Conservation (phyloP, 306 rosid genomes). For the Phaseolus lunatus region DNA sequence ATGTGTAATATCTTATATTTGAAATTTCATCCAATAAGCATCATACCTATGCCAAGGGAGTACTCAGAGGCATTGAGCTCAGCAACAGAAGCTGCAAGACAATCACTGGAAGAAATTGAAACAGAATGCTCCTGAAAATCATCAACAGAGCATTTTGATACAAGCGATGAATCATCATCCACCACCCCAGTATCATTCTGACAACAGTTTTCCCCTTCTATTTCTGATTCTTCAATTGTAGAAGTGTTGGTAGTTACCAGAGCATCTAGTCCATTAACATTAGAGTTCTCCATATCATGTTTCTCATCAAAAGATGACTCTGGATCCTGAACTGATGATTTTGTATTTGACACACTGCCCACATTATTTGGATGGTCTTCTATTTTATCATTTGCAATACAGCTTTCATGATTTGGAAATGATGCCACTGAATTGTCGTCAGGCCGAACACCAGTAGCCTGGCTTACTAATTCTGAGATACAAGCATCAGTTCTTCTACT, state of each 20-base stretch:
- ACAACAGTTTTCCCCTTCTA: conserved; percentile 50
- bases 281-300: conserved; percentile 33
- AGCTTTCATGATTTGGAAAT: conserved; percentile 39
- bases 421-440: conserved; percentile 49
- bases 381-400: conserved; percentile 41
- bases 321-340: conserved; percentile 47
- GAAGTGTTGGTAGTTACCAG: conserved; percentile 47
- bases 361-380: conserved; percentile 49
- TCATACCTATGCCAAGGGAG: conserved; percentile 67
- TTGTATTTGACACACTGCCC: conserved; percentile 49
- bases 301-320: conserved; percentile 57
- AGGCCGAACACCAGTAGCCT: conserved; percentile 41
- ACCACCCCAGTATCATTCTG: conserved; percentile 50
- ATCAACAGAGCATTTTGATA: conserved; percentile 48
- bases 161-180: conserved; percentile 50
- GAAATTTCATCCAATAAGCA: conserved; percentile 19
- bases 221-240: conserved; percentile 52
- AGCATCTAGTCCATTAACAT: conserved; percentile 49
- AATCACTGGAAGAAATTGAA: conserved; percentile 45
- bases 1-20: conserved; percentile 12
- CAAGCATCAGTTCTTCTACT: conserved; percentile 53
- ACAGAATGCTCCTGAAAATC: conserved; percentile 52
- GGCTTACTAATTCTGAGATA: conserved; percentile 49
- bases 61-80: conserved; percentile 53
- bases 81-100: conserved; percentile 48